Percentiles rank a stretch among this genome's conserved stretches.
Evolutionary conservation across 768 basidiomycete genomes (phyloP).

Genomic region (Trametes coccinea): DNA sequence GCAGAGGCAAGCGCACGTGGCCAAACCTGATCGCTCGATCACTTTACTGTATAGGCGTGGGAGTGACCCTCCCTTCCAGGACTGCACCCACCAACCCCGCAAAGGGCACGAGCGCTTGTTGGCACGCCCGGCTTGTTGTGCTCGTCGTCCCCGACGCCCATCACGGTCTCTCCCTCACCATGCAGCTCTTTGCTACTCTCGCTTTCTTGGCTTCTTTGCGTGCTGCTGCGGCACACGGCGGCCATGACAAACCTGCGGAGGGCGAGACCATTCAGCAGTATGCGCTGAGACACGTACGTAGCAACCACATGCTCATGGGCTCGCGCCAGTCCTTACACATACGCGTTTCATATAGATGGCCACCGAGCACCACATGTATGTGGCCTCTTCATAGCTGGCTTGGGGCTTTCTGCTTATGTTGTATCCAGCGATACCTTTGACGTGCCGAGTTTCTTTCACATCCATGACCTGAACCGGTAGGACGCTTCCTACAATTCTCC

Average conservation of each 20-base stretch:
- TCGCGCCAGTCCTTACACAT: not conserved
- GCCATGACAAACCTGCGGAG: slow-evolving; percentile 51
- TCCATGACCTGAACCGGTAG: slow-evolving; percentile 90
- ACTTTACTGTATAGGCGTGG: not conserved
- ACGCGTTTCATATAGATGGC: slow-evolving; percentile 62
- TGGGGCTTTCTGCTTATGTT: not conserved
- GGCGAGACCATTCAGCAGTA: slow-evolving; percentile 79
- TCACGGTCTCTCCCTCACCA: slow-evolving; percentile 27
- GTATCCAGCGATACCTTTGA: slow-evolving; percentile 74
- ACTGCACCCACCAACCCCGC: not conserved
- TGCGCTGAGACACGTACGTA: slow-evolving; percentile 86
- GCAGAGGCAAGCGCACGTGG: too few species aligned
- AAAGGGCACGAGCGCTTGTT: not conserved
- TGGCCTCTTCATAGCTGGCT: not conserved
- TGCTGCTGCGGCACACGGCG: slow-evolving; percentile 56
- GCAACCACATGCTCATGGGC: not conserved
- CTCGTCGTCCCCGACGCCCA: not conserved
- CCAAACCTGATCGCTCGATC: not conserved
- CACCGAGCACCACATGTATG: slow-evolving; percentile 83
- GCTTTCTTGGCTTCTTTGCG: slow-evolving; percentile 35
- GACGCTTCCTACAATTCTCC: slow-evolving; percentile 18
- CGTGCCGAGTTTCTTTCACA: slow-evolving; percentile 85
- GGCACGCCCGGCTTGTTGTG: not conserved
- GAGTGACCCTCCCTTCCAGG: not conserved
- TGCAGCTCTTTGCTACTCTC: slow-evolving; percentile 51